phyloP scores from a whole-genome alignment of 176 grass and related monocot species.

The Oryza nivara region DNA sequence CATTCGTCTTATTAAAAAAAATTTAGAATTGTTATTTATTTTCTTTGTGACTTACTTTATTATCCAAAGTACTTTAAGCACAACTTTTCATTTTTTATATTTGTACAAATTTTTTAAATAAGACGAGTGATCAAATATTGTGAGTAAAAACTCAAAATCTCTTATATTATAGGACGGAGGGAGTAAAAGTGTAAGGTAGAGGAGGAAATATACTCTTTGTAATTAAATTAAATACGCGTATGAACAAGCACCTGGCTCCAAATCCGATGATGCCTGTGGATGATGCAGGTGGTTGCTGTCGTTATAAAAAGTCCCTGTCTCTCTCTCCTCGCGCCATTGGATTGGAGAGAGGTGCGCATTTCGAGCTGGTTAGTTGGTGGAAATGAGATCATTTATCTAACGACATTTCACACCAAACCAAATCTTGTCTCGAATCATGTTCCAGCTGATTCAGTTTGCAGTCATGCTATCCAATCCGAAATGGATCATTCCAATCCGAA shows the following conservation, averaged over 20 bases:
- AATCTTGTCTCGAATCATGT: background rate
- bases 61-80: too few relatives aligned
- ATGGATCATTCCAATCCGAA: too few relatives aligned
- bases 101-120: too few relatives aligned
- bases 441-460: too few relatives aligned
- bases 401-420: background rate
- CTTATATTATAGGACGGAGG: too few relatives aligned
- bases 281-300: slow-evolving; percentile 29
- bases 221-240: background rate
- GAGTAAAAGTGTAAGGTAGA: slow-evolving; percentile 4
- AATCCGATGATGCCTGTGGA: background rate
- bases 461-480: background rate
- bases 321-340: background rate
- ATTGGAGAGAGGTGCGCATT: background rate
- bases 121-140: too few relatives aligned
- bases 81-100: too few relatives aligned
- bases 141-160: too few relatives aligned
- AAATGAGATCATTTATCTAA: background rate
- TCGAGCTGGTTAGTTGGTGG: background rate
- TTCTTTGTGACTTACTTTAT: too few relatives aligned
- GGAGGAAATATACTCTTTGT: background rate
- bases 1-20: too few relatives aligned
- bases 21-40: too few relatives aligned
- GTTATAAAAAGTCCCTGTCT: slow-evolving; percentile 8
- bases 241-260: background rate